Evolutionary conservation across 1,284 basidiomycete genomes (phyloP), one percentile per base, ranked within the genome.

Genomic region (Fistulinella cinereoalba): DNA sequence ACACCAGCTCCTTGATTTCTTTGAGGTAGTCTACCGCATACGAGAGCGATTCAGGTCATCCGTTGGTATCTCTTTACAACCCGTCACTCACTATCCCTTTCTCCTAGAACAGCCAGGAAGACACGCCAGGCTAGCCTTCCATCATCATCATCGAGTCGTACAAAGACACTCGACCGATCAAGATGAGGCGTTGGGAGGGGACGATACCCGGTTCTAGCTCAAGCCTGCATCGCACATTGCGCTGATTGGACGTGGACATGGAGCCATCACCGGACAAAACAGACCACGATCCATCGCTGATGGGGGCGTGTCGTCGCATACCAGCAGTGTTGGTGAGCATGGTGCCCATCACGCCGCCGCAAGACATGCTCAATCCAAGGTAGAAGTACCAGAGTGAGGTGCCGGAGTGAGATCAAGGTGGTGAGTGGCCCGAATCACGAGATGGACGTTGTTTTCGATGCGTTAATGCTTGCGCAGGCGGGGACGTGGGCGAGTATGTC

Each of bases 11-110:
- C 67, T 91, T 93, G 77, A 80, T 27, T 74, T 74, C 16, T 74
- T 96, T 36, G 82, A 87, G 41, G 69, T 84, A 32, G 85, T 81
- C 9, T 94, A 90, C 66, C 85, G 92, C 55, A 96, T 97, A 77
- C 87, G 89, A 9, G 89, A 88, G 62, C 74, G 83, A 44, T 56
- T 74, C 38, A 78, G 76, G 61, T 67, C 57, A 33, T 73, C 59
- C 47, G 79, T 73, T 4, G n/a, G 15, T 27, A 22, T 27, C 19
- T 4, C 29, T 13, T 15, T 28, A 16, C 12, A 31, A 19, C 24
- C 18, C 11, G 27, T 36, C 6, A n/a, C 38, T 51, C 16, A 47
- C 16, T 22, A 13, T 28, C 1, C 11, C 10, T 27, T 23, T 16
- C 28, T 27, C 16, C 41, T 33, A 69, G 67, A 56, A 68, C 33